These are phyloP conservation scores for Capronia coronata DNA, from an alignment of 2,329 filamentous ascomycete genomes.

Conservation along the genomic window DNA sequence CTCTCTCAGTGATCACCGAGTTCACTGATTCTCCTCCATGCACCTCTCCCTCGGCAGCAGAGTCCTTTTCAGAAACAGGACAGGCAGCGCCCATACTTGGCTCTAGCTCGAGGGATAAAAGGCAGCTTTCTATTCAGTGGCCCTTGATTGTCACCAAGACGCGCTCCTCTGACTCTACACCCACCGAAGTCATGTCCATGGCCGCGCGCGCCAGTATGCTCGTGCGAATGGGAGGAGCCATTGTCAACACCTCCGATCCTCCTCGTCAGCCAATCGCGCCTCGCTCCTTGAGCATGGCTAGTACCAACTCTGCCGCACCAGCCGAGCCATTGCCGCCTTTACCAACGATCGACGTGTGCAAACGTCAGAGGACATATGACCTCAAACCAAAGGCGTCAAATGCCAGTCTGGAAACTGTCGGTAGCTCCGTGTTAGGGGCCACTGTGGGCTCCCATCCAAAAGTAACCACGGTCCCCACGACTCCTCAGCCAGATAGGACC, in stretches of 20 bases:
- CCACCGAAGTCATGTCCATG: slow-evolving; percentile 15
- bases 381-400: slow-evolving; percentile 5
- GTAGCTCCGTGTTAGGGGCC: slow-evolving; percentile 16
- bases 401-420: slow-evolving; percentile 11
- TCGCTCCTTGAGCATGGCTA: slow-evolving; percentile 27
- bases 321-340: slow-evolving; percentile 36
- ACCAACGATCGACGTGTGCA: slow-evolving; percentile 22
- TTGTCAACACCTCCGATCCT: slow-evolving; percentile 29
- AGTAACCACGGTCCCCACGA: background rate
- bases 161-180: slow-evolving; percentile 5
- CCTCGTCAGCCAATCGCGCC: slow-evolving; percentile 26
- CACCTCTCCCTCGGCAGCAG: slow-evolving; percentile 32
- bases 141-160: slow-evolving; percentile 30
- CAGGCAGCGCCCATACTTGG: slow-evolving; percentile 18
- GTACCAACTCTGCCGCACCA: slow-evolving; percentile 33
- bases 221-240: slow-evolving; percentile 11
- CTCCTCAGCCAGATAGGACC: background rate
- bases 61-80: slow-evolving; percentile 32
- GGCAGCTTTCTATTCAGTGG: slow-evolving; percentile 30
- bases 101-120: background rate
- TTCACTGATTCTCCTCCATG: slow-evolving; percentile 27
- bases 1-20: slow-evolving; percentile 32
- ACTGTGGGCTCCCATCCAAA: slow-evolving; percentile 11
- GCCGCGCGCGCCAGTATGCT: slow-evolving; percentile 16
- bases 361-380: background rate